These are phyloP conservation scores for Eimeria maxima DNA, from an alignment of 169 alveolate genomes.

Conservation along the genomic window DNA sequence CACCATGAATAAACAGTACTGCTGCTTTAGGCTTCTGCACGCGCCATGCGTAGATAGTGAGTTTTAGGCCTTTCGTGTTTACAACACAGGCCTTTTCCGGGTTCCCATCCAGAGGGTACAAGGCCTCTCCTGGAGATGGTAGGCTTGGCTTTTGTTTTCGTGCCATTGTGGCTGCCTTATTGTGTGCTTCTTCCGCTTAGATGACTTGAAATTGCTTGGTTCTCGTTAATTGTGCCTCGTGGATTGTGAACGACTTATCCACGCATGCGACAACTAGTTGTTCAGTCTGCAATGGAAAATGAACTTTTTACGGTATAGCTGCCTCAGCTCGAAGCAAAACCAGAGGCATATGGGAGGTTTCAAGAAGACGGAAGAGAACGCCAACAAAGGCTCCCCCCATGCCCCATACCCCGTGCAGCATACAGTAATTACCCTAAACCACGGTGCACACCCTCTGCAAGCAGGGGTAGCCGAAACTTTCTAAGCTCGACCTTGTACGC, in stretches of 20 bases:
- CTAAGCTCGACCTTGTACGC: neutral
- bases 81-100: constrained; percentile 37
- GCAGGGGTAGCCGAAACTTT: neutral
- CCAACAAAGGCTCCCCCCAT: neutral
- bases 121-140: constrained; percentile 36
- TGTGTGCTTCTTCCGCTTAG: neutral
- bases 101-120: constrained; percentile 71
- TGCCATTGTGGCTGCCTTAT: neutral
- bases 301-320: neutral
- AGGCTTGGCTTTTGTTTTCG: constrained; percentile 1
- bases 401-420: neutral
- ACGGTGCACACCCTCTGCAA: neutral
- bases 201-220: neutral
- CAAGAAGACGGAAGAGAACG: neutral
- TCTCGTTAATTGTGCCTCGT: neutral
- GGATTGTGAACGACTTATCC: neutral
- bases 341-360: neutral
- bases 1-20: constrained; percentile 70
- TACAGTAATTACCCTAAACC: neutral
- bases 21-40: constrained; percentile 72
- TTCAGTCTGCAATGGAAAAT: neutral
- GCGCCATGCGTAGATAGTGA: constrained; percentile 64
- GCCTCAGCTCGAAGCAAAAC: neutral
- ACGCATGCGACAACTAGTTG: neutral
- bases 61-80: constrained; percentile 69